Conservation (phyloP, 1,139 yeast species). For the Saccharomycopsis hybrid region DNA sequence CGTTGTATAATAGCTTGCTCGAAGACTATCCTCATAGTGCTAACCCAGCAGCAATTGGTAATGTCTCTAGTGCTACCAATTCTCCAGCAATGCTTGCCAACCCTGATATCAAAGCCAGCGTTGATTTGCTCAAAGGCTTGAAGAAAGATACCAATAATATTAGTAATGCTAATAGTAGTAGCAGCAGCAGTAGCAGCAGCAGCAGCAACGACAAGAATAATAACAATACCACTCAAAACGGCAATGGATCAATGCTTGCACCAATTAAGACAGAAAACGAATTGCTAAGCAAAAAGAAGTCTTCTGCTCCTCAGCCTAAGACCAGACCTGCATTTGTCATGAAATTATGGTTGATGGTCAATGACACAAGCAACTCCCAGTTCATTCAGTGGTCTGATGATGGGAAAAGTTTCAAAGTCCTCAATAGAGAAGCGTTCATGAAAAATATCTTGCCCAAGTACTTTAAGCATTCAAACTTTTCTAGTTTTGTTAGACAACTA, state of each 20-base stretch:
- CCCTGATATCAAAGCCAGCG: neutral
- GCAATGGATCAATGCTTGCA: neutral
- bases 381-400: constrained; percentile 80
- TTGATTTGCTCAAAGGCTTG: neutral
- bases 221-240: neutral
- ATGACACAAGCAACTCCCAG: constrained; percentile 62
- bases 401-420: constrained; percentile 80
- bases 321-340: constrained; percentile 79
- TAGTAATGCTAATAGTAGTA: neutral
- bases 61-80: neutral
- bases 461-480: constrained; percentile 91
- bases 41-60: neutral
- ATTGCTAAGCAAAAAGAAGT: neutral
- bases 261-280: neutral
- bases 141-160: neutral
- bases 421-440: constrained; percentile 81
- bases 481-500: constrained; percentile 89
- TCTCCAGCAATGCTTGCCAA: neutral
- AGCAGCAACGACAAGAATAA: neutral
- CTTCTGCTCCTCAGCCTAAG: constrained; percentile 7
- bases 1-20: neutral
- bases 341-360: constrained; percentile 93
- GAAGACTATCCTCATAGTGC: neutral
- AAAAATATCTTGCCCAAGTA: constrained; percentile 78
- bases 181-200: neutral